phyloP scores from a whole-genome alignment of 140 eudicot species.

The Eryngium alpinum region DNA sequence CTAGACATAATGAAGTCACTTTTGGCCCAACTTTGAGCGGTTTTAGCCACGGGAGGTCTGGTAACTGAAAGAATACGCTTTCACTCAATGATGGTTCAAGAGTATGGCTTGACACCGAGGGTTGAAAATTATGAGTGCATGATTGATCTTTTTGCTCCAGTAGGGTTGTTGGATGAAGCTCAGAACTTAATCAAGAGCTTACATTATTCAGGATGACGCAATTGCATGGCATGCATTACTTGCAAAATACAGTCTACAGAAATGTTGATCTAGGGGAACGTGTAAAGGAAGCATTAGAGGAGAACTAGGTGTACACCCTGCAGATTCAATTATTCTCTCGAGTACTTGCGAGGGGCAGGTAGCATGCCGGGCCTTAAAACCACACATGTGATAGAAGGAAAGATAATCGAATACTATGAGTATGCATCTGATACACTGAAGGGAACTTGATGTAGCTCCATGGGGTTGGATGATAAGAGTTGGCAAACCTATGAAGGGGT shows the following conservation, averaged over 20 bases:
- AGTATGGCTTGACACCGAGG: slow-evolving; percentile 32
- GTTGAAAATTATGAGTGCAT: slow-evolving; percentile 51
- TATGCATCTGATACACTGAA: not conserved
- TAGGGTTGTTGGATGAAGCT: slow-evolving; percentile 52
- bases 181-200: slow-evolving; percentile 23
- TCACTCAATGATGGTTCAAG: slow-evolving; percentile 37
- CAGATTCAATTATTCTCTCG: slow-evolving; percentile 23
- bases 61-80: slow-evolving; percentile 41
- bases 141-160: slow-evolving; percentile 48
- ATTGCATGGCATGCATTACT: slow-evolving; percentile 34
- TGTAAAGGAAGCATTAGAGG: slow-evolving; percentile 21
- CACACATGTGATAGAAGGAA: not conserved
- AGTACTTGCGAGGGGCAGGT: slow-evolving; percentile 27
- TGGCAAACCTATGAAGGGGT: not conserved
- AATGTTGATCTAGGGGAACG: slow-evolving; percentile 22
- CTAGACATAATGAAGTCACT: slow-evolving; percentile 35
- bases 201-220: slow-evolving; percentile 26
- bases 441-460: slow-evolving; percentile 24
- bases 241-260: slow-evolving; percentile 26
- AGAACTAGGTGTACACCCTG: slow-evolving; percentile 24
- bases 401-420: not conserved
- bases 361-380: slow-evolving; percentile 6
- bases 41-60: slow-evolving; percentile 64
- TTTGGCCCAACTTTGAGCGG: slow-evolving; percentile 49
- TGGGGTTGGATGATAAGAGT: slow-evolving; percentile 8